Evolutionary conservation across 306 rosid species (phyloP), one percentile per base, ranked within the genome.

Genomic region (Begonia masoniana): DNA sequence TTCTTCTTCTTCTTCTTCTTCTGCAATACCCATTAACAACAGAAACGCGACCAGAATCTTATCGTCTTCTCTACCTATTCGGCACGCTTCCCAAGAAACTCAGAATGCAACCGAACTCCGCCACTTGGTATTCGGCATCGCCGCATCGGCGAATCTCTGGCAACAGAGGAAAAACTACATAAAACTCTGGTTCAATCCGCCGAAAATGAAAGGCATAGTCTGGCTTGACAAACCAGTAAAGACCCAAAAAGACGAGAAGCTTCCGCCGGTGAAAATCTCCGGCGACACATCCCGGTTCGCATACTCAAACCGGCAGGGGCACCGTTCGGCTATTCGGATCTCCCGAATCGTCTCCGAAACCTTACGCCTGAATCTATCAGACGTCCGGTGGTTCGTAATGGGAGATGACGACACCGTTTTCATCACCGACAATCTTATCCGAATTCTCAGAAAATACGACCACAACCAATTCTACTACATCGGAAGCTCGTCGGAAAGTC

Each of bases 391-490:
- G 99, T 81, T 86, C 55, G 96, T 92, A 10, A 92, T 92, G 99
- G 96, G 99, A 0, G 99, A 92, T 57, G 99, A 92, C 60, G 99
- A 92, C 80, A 92, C 99, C 17, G 88, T 92, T 23, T 92, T 92
- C 58, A 76, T 92, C 9, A 75, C 83, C 13, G 93, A 92, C 0
- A 92, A 92, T 41, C 67, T 92, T 19, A 21, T 92, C 1, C 61
- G 93, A 50, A 58, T 87, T 26, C 45, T 92, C 12, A 68, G 81
- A 10, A 83, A 84, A 42, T 92, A 92, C 57, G 95, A 92, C 52
- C 88, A 92, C 53, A 78, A 65, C 10, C 74, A 92, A 49, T 77
- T 55, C 57, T 87, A 87, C 51, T 92, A 92, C 64, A 86, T 92
- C 19, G 99, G 99, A 4, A 83, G 95, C 60, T 62, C 61, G 11